These are phyloP conservation scores for Paecilomyces dactylethromorphus DNA, from an alignment of 2,329 filamentous ascomycete genomes.

Conservation along the genomic window DNA sequence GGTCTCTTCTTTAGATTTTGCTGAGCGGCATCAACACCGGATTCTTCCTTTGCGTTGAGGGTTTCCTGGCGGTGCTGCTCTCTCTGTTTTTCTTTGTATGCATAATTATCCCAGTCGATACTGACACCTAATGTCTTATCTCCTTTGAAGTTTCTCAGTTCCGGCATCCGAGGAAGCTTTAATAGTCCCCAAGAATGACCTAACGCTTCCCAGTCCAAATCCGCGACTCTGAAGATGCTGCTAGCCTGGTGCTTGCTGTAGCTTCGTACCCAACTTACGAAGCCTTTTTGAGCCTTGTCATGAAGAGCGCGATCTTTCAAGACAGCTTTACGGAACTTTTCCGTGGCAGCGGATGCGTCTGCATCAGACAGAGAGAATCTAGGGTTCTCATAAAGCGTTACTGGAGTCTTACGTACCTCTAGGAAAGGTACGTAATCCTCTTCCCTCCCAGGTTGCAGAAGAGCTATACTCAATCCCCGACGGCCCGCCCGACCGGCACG, in stretches of 20 bases:
- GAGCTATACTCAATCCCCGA: slow-evolving; percentile 74
- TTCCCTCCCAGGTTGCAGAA: slow-evolving; percentile 78
- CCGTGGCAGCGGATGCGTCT: slow-evolving; percentile 53
- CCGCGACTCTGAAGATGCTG: slow-evolving; percentile 78
- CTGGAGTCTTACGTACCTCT: slow-evolving; percentile 78
- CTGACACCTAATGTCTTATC: slow-evolving; percentile 55
- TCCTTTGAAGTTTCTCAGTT: slow-evolving; percentile 67
- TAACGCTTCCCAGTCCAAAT: slow-evolving; percentile 79
- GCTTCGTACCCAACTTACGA: slow-evolving; percentile 87
- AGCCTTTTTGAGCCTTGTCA: slow-evolving; percentile 84
- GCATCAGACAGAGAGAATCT: slow-evolving; percentile 51
- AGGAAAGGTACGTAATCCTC: slow-evolving; percentile 88
- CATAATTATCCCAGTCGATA: slow-evolving; percentile 58
- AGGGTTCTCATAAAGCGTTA: slow-evolving; percentile 56
- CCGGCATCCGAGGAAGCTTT: slow-evolving; percentile 87
- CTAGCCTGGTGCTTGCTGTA: slow-evolving; percentile 87
- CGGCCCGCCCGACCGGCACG: slow-evolving; percentile 58
- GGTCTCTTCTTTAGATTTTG: slow-evolving; percentile 45
- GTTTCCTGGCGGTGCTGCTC: slow-evolving; percentile 59
- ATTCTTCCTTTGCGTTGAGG: slow-evolving; percentile 42
- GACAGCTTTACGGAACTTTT: slow-evolving; percentile 54
- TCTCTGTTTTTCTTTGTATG: slow-evolving; percentile 65
- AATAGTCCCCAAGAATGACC: slow-evolving; percentile 81
- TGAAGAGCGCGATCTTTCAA: slow-evolving; percentile 61
- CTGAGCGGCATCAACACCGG: slow-evolving; percentile 24